phyloP scores from a whole-genome alignment of 2,329 filamentous ascomycete species.

The Neopestalotiopsis rosae region DNA sequence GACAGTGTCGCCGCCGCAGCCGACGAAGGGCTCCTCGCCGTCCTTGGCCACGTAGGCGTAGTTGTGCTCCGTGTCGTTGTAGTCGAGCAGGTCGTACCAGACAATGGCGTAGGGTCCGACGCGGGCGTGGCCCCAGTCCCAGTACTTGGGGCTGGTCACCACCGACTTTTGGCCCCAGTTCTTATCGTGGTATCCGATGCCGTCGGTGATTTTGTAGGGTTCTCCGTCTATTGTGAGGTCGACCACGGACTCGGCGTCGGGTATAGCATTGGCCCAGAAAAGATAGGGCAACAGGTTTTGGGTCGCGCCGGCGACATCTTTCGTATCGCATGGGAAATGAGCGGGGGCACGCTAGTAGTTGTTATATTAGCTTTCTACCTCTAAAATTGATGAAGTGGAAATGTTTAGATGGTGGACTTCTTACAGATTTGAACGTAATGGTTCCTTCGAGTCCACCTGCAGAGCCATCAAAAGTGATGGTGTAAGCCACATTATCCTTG shows the following conservation, averaged over 20 bases:
- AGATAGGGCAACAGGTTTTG: conserved; percentile 17
- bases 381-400: background rate
- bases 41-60: background rate
- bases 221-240: conserved; percentile 29
- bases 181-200: conserved; percentile 52
- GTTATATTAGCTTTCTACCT: too few relatives aligned
- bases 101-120: conserved; percentile 48
- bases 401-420: background rate
- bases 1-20: background rate
- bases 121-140: conserved; percentile 52
- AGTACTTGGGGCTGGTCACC: conserved; percentile 34
- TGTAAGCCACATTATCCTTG: conserved; percentile 4
- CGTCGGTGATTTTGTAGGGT: conserved; percentile 37
- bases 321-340: conserved; percentile 21
- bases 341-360: conserved; percentile 14
- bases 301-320: conserved; percentile 10
- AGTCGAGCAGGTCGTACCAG: conserved; percentile 44
- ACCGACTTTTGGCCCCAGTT: conserved; percentile 49
- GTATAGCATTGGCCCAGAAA: conserved; percentile 22
- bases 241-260: conserved; percentile 19
- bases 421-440: conserved; percentile 8
- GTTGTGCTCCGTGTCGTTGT: conserved; percentile 29
- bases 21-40: background rate
- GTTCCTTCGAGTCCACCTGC: background rate
- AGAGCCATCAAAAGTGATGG: background rate